Percentiles rank a stretch among this genome's conserved stretches.
These are phyloP conservation scores for Phanerochaete carnosa DNA, from an alignment of 768 basidiomycete genomes.

Conservation along the genomic window DNA sequence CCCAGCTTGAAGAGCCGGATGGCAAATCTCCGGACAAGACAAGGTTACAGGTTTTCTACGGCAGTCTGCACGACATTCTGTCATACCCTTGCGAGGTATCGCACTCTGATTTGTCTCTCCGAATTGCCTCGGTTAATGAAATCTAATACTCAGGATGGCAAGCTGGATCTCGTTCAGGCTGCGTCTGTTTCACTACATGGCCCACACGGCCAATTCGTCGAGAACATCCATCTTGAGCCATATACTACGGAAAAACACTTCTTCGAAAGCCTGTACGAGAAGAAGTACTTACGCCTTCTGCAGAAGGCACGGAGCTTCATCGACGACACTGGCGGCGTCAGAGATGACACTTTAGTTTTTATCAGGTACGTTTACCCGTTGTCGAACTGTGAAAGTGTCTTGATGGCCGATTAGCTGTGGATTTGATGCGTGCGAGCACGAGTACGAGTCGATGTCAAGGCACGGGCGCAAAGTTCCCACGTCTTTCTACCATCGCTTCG, in stretches of 20 bases:
- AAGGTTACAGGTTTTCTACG: slow-evolving; percentile 75
- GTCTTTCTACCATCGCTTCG: slow-evolving; percentile 82
- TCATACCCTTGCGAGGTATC: slow-evolving; percentile 90
- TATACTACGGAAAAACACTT: slow-evolving; percentile 75
- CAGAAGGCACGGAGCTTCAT: slow-evolving; percentile 70
- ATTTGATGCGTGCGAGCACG: slow-evolving; percentile 93
- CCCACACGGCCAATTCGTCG: slow-evolving; percentile 82
- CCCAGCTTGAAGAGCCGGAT: slow-evolving; percentile 52
- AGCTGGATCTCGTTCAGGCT: slow-evolving; percentile 72
- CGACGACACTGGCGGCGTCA: slow-evolving; percentile 45
- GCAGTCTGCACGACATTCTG: slow-evolving; percentile 90
- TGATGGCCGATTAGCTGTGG: slow-evolving; percentile 62
- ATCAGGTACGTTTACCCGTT: slow-evolving; percentile 62
- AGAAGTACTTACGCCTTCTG: slow-evolving; percentile 59
- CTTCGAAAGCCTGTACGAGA: slow-evolving; percentile 68
- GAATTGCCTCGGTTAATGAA: not conserved
- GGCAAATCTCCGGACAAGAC: slow-evolving; percentile 33
- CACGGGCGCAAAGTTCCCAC: slow-evolving; percentile 88
- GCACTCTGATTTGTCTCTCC: not conserved
- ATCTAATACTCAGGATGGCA: slow-evolving; percentile 62
- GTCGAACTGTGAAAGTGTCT: not conserved
- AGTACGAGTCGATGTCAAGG: slow-evolving; percentile 86
- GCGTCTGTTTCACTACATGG: slow-evolving; percentile 81
- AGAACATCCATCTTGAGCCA: slow-evolving; percentile 79
- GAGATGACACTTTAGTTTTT: slow-evolving; percentile 75